A percentile compares a stretch with the other conserved stretches of the same genome.
These are phyloP conservation scores for Raphanus hybrid DNA, from an alignment of 441 rosid genomes.

Conservation along the genomic window DNA sequence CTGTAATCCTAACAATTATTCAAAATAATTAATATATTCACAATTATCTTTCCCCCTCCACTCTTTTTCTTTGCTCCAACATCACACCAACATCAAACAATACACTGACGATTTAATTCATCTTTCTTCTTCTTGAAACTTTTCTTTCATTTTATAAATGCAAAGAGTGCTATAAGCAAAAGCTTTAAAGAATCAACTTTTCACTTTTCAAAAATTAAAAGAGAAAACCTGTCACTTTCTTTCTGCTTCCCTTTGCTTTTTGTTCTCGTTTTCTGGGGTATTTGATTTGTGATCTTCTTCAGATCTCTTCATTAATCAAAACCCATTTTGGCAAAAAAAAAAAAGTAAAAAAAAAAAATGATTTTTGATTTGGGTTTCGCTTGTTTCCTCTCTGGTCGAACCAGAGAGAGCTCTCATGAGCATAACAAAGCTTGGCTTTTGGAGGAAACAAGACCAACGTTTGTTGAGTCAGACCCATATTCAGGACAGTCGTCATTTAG, in stretches of 20 bases:
- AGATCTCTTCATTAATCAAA: slow-evolving; percentile 49
- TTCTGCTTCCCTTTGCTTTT: slow-evolving; percentile 10
- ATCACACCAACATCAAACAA: slow-evolving; percentile 33
- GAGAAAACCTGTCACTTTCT: slow-evolving; percentile 30
- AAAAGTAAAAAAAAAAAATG: slow-evolving; percentile 34
- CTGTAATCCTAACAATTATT: slow-evolving; percentile 31
- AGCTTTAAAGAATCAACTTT: slow-evolving; percentile 33
- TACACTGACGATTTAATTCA: slow-evolving; percentile 25
- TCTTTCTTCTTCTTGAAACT: slow-evolving; percentile 15
- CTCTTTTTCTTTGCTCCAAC: slow-evolving; percentile 29
- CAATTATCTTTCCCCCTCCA: slow-evolving; percentile 20
- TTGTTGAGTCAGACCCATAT: slow-evolving; percentile 68
- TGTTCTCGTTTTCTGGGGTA: slow-evolving; percentile 42
- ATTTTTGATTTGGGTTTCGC: slow-evolving; percentile 57
- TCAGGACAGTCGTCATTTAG: slow-evolving; percentile 90
- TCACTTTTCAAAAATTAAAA: slow-evolving; percentile 14
- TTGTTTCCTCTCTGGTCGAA: slow-evolving; percentile 56
- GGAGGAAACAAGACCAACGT: slow-evolving; percentile 75
- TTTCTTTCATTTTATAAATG: not conserved
- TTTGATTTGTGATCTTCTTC: slow-evolving; percentile 48
- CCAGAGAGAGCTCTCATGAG: slow-evolving; percentile 41
- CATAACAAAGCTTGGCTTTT: slow-evolving; percentile 87
- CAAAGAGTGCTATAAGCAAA: slow-evolving; percentile 45
- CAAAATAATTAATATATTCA: slow-evolving; percentile 24
- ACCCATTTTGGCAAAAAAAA: slow-evolving; percentile 4